A percentile compares a stretch with the other conserved stretches of the same genome.
Conservation (phyloP, 1,284 basidiomycete species). For the Xerocomus cyaneibrunnescens region DNA sequence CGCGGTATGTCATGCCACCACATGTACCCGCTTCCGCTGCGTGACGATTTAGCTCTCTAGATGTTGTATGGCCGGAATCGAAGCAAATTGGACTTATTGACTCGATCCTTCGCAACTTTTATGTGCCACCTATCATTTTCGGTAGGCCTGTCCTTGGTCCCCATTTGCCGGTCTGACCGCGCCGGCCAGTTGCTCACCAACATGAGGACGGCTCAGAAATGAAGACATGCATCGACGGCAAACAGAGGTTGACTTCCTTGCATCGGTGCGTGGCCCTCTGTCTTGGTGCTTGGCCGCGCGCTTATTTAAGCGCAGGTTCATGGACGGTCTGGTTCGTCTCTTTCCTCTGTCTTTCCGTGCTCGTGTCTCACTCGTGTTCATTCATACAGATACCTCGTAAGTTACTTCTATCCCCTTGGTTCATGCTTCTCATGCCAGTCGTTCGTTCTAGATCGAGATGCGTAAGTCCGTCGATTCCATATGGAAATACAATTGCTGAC, state of each 20-base stretch:
- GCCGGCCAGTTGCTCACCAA: conserved; percentile 28
- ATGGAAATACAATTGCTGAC: not conserved
- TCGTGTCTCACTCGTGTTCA: conserved; percentile 2
- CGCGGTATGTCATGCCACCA: conserved; percentile 47
- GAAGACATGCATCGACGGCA: conserved; percentile 73
- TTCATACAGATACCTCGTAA: conserved; percentile 49
- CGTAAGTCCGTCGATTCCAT: conserved; percentile 38
- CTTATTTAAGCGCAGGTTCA: conserved; percentile 47
- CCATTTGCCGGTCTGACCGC: not conserved
- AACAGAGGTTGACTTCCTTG: conserved; percentile 75
- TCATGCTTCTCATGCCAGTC: not conserved
- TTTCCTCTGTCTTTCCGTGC: not conserved
- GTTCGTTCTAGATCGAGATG: conserved; percentile 48
- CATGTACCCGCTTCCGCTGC: not conserved
- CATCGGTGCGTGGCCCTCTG: conserved; percentile 43
- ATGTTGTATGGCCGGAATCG: conserved; percentile 67
- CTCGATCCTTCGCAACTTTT: conserved; percentile 70
- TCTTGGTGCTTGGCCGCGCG: not conserved
- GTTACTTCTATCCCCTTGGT: conserved; percentile 21
- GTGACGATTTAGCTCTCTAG: conserved; percentile 32
- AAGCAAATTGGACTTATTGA: conserved; percentile 73
- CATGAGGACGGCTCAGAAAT: conserved; percentile 60
- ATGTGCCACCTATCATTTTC: conserved; percentile 74
- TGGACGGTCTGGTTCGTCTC: conserved; percentile 63
- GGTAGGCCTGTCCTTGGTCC: conserved; percentile 38